Conservation (phyloP, 768 basidiomycete species). For the Lentinula sp. region DNA sequence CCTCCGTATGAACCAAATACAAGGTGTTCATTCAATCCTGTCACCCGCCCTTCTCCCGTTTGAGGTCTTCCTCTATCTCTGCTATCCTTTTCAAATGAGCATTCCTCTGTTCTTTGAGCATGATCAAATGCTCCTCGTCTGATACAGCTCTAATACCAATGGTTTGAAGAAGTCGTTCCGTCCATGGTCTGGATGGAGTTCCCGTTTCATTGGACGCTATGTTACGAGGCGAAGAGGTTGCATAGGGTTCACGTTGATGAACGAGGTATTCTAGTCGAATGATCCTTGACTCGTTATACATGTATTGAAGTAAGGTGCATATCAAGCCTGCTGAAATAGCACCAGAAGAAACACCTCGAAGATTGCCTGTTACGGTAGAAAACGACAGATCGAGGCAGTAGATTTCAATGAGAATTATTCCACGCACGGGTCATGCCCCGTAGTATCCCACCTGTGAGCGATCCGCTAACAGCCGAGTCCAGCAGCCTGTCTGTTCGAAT, state of each 20-base stretch:
- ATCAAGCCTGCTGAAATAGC: conserved; percentile 51
- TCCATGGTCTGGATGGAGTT: conserved; percentile 15
- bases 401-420: neutral
- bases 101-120: conserved; percentile 52
- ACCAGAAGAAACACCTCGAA: conserved; percentile 49
- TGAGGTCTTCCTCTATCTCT: conserved; percentile 43
- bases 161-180: conserved; percentile 32
- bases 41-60: conserved; percentile 19
- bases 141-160: conserved; percentile 54
- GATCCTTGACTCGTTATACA: conserved; percentile 63
- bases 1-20: neutral
- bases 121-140: conserved; percentile 66
- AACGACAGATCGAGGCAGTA: conserved; percentile 1
- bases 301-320: conserved; percentile 59
- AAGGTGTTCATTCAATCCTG: neutral
- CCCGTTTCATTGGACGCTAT: neutral
- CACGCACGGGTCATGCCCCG: conserved; percentile 53
- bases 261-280: conserved; percentile 54
- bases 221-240: neutral
- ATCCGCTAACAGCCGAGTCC: conserved; percentile 73
- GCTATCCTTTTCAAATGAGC: conserved; percentile 49
- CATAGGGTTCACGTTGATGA: conserved; percentile 11
- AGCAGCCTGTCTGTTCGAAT: conserved; percentile 55
- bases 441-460: conserved; percentile 54
- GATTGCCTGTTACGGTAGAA: conserved; percentile 47